Base-by-base conservation (phyloP, 139 green algal genomes). In the Asterochloris erici region DNA sequence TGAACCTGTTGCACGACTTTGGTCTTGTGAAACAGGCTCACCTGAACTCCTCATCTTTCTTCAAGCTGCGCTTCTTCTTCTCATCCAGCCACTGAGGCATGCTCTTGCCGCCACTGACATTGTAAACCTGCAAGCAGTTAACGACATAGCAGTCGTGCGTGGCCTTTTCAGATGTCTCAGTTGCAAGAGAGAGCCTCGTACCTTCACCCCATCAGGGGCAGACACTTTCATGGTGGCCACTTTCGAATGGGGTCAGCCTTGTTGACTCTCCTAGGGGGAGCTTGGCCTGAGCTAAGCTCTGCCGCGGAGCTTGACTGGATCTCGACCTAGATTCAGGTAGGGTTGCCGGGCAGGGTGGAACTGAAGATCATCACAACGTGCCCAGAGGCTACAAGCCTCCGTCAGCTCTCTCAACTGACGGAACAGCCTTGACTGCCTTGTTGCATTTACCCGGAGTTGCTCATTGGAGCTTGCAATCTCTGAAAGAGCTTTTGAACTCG, bases 121-220 rank as follows among this genome's bases (percentile, higher is more conserved):
- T 95, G 85, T 99, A 99, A 10, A 98, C 93, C 94, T 97, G 88
- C 23, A 66, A 77, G 69, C 21, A 15, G 66, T 16, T 28, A 63
- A 24, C 61, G 21, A 68, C 78, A 61, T 81, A 29, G 64, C 1
- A 12, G 38, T 54, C 6, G 38, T 54, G 6, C 2, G 38, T 54
- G 38, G 6, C 38, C 38, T 54, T 54, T 6, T 54, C 38, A 54
- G 38, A 54, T 54, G 38, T 2, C 6, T 6, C 6, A 54, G 38
- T 11, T 66, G 54, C 17, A 81, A 10, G 29, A 24, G 21, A 17
- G 54, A 71, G 19, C 10, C 27, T 23, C 11, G 15, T 69, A 98
- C 95, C 88, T 98, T 98, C 66, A 99, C 95, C 63, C 96, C 96
- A 88, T 98, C 98, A 0, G 94, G 84, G 10, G 94, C 93, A 13